Conservation (phyloP, 2,329 filamentous ascomycete genomes). For the Apiospora aurea region DNA sequence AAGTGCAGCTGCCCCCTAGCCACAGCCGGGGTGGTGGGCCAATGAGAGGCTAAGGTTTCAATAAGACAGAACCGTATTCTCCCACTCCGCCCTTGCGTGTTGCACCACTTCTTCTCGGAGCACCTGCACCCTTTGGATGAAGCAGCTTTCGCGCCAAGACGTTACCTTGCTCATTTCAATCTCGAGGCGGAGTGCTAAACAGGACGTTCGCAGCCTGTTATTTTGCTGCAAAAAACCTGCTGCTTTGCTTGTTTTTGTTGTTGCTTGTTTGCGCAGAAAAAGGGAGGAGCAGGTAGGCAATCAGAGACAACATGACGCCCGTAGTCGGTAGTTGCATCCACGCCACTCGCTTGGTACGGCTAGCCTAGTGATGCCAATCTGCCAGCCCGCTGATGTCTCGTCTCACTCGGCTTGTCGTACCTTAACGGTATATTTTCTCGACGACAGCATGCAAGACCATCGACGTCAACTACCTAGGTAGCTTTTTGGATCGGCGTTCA, state of each 20-base stretch:
- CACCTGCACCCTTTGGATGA: background rate
- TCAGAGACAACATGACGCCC: constrained; percentile 3
- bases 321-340: constrained; percentile 1
- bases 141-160: background rate
- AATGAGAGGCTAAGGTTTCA: constrained; percentile 15
- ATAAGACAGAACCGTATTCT: constrained; percentile 17
- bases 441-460: constrained; percentile 7
- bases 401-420: background rate
- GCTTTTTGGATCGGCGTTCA: background rate
- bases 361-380: background rate
- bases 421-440: background rate
- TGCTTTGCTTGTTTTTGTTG: background rate
- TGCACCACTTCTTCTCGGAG: constrained; percentile 9
- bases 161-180: constrained; percentile 12
- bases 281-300: background rate
- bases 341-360: constrained; percentile 12
- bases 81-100: background rate
- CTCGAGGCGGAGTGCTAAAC: background rate
- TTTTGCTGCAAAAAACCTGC: constrained; percentile 16
- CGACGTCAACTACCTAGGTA: background rate
- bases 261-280: background rate
- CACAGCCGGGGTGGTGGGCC: background rate
- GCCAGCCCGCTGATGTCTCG: constrained; percentile 11
- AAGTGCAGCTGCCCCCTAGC: background rate
- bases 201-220: background rate